Evolutionary conservation across 1,139 yeast genomes (phyloP).

Genomic region (Pichia sorboxylosa): DNA sequence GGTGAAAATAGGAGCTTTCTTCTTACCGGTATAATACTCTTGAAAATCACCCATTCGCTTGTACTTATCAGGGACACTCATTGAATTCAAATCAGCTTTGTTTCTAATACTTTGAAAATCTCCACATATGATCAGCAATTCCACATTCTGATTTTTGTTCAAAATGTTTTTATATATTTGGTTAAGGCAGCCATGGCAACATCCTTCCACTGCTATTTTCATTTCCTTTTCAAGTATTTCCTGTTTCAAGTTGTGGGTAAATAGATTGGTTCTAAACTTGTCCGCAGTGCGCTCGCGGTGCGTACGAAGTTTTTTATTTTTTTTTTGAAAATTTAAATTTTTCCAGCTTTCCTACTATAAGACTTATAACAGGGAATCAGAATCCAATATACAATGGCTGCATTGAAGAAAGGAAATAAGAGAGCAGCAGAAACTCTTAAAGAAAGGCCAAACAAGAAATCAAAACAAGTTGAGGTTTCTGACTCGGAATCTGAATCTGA

Average conservation of each 20-base stretch:
- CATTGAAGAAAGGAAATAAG: slow-evolving; percentile 15
- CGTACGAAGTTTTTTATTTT: not conserved
- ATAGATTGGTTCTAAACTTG: no score
- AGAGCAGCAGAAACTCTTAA: slow-evolving; percentile 13
- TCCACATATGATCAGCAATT: slow-evolving; percentile 74
- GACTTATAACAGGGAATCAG: no score
- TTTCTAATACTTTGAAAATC: slow-evolving; percentile 71
- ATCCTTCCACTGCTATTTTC: slow-evolving; percentile 71
- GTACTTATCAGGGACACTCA: slow-evolving; percentile 49
- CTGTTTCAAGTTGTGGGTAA: not conserved
- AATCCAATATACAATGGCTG: slow-evolving; percentile 12
- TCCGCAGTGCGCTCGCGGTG: no score
- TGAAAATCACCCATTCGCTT: slow-evolving; percentile 65
- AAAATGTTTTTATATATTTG: slow-evolving; percentile 35
- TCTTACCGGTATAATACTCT: slow-evolving; percentile 51
- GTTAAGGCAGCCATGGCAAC: slow-evolving; percentile 80
- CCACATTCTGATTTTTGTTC: slow-evolving; percentile 31
- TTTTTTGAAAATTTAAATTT: not conserved
- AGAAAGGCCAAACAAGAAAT: slow-evolving; percentile 13
- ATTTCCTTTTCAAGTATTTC: slow-evolving; percentile 4
- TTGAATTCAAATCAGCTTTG: slow-evolving; percentile 48
- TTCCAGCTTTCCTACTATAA: no score
- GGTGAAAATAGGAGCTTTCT: slow-evolving; percentile 64
- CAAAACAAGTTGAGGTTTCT: slow-evolving; percentile 8
- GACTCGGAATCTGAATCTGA: slow-evolving; percentile 6